Conservation (phyloP, 2,329 filamentous ascomycete species). For the Aphanoascus verrucosus region DNA sequence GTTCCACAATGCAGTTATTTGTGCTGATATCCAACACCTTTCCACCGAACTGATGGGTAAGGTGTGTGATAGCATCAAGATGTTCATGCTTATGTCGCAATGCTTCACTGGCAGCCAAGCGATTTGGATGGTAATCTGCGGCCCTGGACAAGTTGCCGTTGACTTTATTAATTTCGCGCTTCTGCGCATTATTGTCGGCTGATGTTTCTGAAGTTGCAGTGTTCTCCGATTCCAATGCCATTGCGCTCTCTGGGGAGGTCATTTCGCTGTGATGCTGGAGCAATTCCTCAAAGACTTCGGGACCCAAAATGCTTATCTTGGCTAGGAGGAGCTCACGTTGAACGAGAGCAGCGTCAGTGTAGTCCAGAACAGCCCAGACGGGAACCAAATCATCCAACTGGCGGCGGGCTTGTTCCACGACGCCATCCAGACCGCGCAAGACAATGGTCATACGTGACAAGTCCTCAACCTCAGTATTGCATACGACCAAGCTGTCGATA, state of each 20-base stretch:
- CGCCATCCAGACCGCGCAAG: conserved; percentile 80
- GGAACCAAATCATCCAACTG: conserved; percentile 95
- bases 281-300: conserved; percentile 96
- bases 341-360: conserved; percentile 82
- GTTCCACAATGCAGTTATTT: conserved; percentile 94
- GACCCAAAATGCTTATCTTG: conserved; percentile 92
- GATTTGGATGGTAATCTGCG: conserved; percentile 77
- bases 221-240: conserved; percentile 28
- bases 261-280: conserved; percentile 94
- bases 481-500: conserved; percentile 96
- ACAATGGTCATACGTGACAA: conserved; percentile 98
- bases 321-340: conserved; percentile 91
- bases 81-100: conserved; percentile 96
- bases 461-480: conserved; percentile 93
- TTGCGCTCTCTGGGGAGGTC: conserved; percentile 35
- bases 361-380: conserved; percentile 96
- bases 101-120: conserved; percentile 75
- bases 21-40: conserved; percentile 97
- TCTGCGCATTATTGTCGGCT: conserved; percentile 18
- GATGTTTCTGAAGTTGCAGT: conserved; percentile 3
- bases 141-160: conserved; percentile 22
- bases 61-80: conserved; percentile 87
- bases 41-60: conserved; percentile 93
- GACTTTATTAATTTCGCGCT: conserved; percentile 33
- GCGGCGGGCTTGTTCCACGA: conserved; percentile 83